A percentile compares a stretch with the other conserved stretches of the same genome.
Conservation (phyloP, 768 basidiomycete species). For the Trametes cubensis region DNA sequence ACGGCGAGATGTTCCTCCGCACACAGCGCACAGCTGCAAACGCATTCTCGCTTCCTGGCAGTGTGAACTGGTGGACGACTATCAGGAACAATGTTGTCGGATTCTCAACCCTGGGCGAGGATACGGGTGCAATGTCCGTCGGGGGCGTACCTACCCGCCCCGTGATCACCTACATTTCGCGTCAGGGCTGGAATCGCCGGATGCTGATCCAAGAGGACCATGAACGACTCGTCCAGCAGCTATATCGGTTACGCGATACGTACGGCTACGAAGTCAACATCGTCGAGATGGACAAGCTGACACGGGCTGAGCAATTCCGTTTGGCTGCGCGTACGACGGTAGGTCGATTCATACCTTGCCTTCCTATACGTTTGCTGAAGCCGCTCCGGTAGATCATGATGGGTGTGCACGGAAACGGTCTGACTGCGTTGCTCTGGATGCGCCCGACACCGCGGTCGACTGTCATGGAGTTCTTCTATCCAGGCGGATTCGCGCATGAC, state of each 20-base stretch:
- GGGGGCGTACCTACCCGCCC: conserved; percentile 46
- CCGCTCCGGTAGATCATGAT: conserved; percentile 74
- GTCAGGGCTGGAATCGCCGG: conserved; percentile 86
- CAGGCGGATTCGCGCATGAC: conserved; percentile 81
- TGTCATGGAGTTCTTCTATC: conserved; percentile 91
- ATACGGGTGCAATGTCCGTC: conserved; percentile 47
- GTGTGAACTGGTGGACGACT: conserved; percentile 83
- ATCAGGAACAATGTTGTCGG: conserved; percentile 72
- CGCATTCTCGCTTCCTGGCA: conserved; percentile 74
- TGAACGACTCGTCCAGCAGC: conserved; percentile 72
- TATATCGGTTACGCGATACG: conserved; percentile 66
- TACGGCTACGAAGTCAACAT: conserved; percentile 89
- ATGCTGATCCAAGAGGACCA: conserved; percentile 80
- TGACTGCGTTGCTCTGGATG: conserved; percentile 93
- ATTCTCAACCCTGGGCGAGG: conserved; percentile 58
- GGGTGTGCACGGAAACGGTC: conserved; percentile 91
- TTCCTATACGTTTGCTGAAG: conserved; percentile 3
- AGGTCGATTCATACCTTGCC: conserved; percentile 31
- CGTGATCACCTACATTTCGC: conserved; percentile 91
- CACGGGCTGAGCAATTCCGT: conserved; percentile 76
- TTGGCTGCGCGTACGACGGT: conserved; percentile 88
- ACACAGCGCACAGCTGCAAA: conserved; percentile 79
- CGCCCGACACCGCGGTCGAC: conserved; percentile 78
- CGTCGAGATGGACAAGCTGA: conserved; percentile 81
- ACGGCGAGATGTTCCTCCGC: conserved; percentile 61